Conservation (phyloP, 2,329 filamentous ascomycete species). For the Fusarium sp. region DNA sequence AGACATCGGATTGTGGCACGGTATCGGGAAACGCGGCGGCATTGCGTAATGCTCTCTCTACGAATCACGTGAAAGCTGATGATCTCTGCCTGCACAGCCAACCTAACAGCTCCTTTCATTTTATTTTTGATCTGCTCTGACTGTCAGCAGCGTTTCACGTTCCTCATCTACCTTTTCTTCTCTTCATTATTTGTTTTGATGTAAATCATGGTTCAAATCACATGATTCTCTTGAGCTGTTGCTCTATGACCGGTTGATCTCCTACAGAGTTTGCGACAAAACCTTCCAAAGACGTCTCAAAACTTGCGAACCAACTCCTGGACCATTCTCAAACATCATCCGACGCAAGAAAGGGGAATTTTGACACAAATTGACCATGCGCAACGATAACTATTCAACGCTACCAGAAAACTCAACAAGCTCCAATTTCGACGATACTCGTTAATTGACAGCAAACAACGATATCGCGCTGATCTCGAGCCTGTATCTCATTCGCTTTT, state of each 20-base stretch:
- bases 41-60: slow-evolving; percentile 34
- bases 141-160: not conserved
- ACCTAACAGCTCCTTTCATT: slow-evolving; percentile 2
- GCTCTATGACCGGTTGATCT: not conserved
- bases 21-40: not conserved
- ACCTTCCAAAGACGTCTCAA: not conserved
- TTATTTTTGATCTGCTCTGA: not conserved
- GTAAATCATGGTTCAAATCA: not conserved
- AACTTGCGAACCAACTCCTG: not conserved
- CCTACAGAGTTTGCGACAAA: not conserved
- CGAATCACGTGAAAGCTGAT: slow-evolving; percentile 11
- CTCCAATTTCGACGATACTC: not conserved
- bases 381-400: not conserved
- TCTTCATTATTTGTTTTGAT: not conserved
- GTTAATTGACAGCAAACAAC: not conserved
- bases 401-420: not conserved
- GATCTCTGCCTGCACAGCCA: not conserved
- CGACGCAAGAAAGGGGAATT: accelerated
- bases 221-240: not conserved
- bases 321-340: not conserved
- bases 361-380: not conserved
- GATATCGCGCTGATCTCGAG: not conserved
- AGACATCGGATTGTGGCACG: not conserved
- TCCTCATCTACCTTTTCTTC: not conserved
- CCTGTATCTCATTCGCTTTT: not conserved